Conservation (phyloP, 202 grass and related monocot species). For the Carex sylvatica region DNA sequence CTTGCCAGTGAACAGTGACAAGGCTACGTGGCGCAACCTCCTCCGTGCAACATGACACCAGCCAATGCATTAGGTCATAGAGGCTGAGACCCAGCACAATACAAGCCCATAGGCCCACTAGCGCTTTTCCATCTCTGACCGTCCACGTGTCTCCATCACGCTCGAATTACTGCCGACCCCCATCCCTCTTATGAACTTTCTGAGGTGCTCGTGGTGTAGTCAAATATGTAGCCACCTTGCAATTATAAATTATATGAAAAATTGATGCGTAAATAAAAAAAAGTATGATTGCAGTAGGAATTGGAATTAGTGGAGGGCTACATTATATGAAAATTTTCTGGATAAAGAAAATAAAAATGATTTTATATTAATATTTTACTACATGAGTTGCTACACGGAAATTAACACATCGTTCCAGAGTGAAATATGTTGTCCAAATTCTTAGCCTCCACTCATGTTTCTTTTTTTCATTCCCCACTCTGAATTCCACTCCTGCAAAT, state of each 20-base stretch:
- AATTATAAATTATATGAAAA: not conserved
- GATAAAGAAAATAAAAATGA: not conserved
- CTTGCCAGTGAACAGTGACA: not conserved
- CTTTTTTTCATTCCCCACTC: not conserved
- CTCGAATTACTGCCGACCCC: not conserved
- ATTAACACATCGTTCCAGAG: not conserved
- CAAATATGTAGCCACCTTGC: not conserved
- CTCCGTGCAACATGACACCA: not conserved
- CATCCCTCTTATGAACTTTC: not conserved
- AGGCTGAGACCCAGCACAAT: not conserved
- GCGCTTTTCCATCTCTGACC: not conserved
- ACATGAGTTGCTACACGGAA: not conserved
- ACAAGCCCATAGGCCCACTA: not conserved
- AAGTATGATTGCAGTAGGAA: not conserved
- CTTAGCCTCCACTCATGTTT: not conserved
- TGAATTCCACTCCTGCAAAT: not conserved
- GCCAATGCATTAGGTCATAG: not conserved
- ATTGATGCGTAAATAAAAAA: not conserved
- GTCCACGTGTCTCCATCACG: not conserved
- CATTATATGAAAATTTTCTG: not conserved
- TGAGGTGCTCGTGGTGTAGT: not conserved
- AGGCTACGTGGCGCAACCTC: constrained; percentile 11
- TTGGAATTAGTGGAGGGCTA: not conserved
- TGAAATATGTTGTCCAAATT: not conserved
- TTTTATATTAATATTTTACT: not conserved